Percentiles rank a stretch among this genome's conserved stretches.
These are phyloP conservation scores for Berkeleyomyces basicola DNA, from an alignment of 2,329 filamentous ascomycete genomes.

Conservation along the genomic window DNA sequence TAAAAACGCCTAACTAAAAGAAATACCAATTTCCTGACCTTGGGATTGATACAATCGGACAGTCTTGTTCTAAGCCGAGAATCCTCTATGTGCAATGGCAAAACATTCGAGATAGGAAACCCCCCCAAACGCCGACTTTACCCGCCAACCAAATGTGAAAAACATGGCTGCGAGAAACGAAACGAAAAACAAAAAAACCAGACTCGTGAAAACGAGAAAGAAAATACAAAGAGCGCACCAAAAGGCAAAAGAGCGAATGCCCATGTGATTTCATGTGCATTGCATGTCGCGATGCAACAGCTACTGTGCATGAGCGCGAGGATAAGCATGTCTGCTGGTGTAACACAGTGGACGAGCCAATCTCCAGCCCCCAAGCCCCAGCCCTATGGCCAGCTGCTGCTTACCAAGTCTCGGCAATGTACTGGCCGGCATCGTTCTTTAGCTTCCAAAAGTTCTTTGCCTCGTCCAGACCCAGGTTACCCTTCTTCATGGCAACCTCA, in stretches of 20 bases:
- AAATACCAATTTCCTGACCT: neutral
- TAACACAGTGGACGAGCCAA: neutral
- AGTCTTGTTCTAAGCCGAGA: neutral
- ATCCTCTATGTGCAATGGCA: neutral
- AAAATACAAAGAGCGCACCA: neutral
- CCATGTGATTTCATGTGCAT: too few species aligned
- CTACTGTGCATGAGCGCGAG: too few species aligned
- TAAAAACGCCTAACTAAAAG: neutral
- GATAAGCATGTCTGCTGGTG: neutral
- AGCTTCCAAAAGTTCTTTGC: constrained; percentile 76
- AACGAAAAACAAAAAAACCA: neutral
- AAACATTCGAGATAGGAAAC: neutral
- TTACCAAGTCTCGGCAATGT: constrained; percentile 71
- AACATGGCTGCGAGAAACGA: neutral
- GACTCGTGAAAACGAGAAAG: neutral
- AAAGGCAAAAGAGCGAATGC: neutral
- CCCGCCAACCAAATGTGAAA: neutral
- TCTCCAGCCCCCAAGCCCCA: too few species aligned
- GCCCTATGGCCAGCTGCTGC: neutral
- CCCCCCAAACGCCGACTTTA: neutral
- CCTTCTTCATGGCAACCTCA: constrained; percentile 85
- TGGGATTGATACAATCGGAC: neutral
- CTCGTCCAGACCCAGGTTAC: constrained; percentile 66
- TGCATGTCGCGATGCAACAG: too few species aligned
- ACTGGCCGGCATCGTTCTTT: constrained; percentile 87